Evolutionary conservation across 2,329 filamentous ascomycete genomes (phyloP).

Genomic region (Ciborinia camelliae): DNA sequence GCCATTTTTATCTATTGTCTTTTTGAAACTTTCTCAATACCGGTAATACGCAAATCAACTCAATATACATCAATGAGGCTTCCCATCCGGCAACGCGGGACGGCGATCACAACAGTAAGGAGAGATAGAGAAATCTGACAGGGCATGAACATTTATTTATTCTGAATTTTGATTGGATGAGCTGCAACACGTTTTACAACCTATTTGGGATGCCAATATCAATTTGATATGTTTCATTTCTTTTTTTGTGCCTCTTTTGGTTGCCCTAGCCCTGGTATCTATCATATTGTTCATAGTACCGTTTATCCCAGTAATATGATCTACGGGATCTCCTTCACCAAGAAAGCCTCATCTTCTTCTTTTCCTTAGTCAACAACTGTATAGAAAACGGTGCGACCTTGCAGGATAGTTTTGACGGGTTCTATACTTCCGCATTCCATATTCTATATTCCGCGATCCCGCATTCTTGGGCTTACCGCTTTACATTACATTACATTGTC

Average conservation of each 20-base stretch:
- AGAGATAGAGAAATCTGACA: neutral
- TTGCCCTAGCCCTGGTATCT: neutral
- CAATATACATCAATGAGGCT: neutral
- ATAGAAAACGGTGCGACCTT: neutral
- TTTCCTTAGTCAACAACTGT: neutral
- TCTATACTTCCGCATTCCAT: neutral
- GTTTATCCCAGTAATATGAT: neutral
- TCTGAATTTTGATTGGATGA: neutral
- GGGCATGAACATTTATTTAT: neutral
- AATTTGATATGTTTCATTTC: neutral
- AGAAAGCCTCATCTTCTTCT: neutral
- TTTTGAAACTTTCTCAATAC: neutral
- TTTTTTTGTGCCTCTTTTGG: neutral
- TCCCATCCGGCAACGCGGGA: conserved; percentile 5
- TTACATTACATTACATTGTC: too few relatives aligned
- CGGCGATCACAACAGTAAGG: conserved; percentile 2
- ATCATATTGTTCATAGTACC: neutral
- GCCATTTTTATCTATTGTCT: neutral
- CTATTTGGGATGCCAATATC: neutral
- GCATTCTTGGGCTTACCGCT: neutral
- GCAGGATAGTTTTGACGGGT: neutral
- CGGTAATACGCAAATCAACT: neutral
- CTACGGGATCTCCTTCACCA: neutral
- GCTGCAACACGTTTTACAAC: neutral
- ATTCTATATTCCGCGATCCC: neutral